phyloP scores from a whole-genome alignment of 169 alveolate genomes.

The Blepharisma undulans region DNA sequence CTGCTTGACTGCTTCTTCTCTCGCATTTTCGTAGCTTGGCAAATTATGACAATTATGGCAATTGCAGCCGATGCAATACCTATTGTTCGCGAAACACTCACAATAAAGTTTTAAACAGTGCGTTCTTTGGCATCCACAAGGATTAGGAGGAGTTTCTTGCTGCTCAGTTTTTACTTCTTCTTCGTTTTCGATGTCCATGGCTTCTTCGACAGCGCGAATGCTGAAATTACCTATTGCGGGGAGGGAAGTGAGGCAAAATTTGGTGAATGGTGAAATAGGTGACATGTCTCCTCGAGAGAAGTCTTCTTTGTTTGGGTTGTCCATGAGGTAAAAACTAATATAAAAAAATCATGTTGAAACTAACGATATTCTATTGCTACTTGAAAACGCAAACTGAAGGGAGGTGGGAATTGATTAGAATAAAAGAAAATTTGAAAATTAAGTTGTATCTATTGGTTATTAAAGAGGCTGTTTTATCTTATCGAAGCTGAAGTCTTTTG shows the following conservation, averaged over 20 bases:
- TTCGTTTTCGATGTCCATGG: neutral
- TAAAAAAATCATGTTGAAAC: neutral
- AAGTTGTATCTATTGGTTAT: no score
- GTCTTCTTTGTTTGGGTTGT: neutral
- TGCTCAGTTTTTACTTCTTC: neutral
- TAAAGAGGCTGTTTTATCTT: no score
- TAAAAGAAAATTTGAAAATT: no score
- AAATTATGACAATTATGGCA: slow-evolving; percentile 80
- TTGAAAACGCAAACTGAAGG: no score
- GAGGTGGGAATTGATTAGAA: no score
- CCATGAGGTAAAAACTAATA: neutral
- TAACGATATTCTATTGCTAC: neutral
- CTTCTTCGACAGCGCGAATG: neutral
- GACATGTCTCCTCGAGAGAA: neutral
- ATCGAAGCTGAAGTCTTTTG: no score
- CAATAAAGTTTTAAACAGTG: slow-evolving; percentile 88
- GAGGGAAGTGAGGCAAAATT: slow-evolving; percentile 9
- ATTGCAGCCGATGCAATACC: slow-evolving; percentile 80
- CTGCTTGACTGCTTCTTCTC: slow-evolving; percentile 69
- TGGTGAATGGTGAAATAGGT: neutral
- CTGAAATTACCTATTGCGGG: neutral
- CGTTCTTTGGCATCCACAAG: slow-evolving; percentile 84
- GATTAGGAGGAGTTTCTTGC: neutral
- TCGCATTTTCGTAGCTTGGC: slow-evolving; percentile 72
- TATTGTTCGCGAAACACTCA: slow-evolving; percentile 86